phyloP scores from a whole-genome alignment of 352 stramenopile genomes.

The Pythium insidiosum region DNA sequence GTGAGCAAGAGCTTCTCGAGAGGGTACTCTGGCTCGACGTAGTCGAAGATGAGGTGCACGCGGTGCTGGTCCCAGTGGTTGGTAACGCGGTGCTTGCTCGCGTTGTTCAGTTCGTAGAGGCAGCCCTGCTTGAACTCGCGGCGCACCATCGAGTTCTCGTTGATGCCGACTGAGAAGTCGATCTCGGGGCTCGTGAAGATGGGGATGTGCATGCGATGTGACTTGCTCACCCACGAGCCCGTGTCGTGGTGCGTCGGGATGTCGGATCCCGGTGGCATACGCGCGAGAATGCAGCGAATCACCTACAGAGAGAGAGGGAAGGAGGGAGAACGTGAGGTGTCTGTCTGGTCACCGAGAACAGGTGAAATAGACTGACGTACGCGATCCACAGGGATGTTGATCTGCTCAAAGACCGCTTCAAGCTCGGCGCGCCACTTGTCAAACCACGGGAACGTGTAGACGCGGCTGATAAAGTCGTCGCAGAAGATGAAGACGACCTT shows the following conservation, averaged over 20 bases:
- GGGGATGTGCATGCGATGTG: slow-evolving; percentile 96
- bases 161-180: slow-evolving; percentile 81
- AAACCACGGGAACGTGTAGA: slow-evolving; percentile 95
- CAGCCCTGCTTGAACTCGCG: slow-evolving; percentile 90
- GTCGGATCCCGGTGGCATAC: slow-evolving; percentile 90
- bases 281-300: slow-evolving; percentile 94
- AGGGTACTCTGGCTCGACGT: slow-evolving; percentile 84
- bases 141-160: slow-evolving; percentile 80
- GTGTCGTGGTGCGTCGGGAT: slow-evolving; percentile 98
- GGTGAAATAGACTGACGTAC: slow-evolving; percentile 2
- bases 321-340: no score
- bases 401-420: slow-evolving; percentile 84
- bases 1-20: slow-evolving; percentile 68
- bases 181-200: slow-evolving; percentile 85
- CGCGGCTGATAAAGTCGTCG: slow-evolving; percentile 96
- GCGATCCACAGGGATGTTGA: slow-evolving; percentile 74
- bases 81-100: slow-evolving; percentile 92
- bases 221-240: slow-evolving; percentile 93
- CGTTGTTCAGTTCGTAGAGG: slow-evolving; percentile 99
- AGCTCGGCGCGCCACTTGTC: slow-evolving; percentile 73
- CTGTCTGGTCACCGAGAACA: not conserved
- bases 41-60: slow-evolving; percentile 99
- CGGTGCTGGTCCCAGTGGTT: slow-evolving; percentile 90
- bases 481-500: slow-evolving; percentile 98
- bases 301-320: no score